Evolutionary conservation across 495 filamentous ascomycete species (phyloP).

Genomic region (Penicillium alfredii): DNA sequence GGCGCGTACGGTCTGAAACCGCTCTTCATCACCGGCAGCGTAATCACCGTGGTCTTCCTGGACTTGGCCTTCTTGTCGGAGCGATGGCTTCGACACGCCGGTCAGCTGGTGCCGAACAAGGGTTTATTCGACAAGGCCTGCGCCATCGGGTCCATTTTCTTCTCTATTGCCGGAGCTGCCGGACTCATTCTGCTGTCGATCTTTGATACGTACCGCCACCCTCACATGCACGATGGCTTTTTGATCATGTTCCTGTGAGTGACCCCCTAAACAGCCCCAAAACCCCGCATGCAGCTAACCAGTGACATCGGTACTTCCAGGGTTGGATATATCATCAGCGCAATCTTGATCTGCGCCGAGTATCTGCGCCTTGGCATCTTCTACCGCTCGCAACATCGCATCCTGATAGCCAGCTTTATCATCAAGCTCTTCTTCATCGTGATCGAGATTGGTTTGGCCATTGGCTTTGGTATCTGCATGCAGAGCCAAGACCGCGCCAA

Average conservation of each 20-base stretch:
- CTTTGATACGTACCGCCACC: constrained; percentile 72
- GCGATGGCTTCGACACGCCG: constrained; percentile 73
- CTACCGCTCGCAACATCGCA: constrained; percentile 59
- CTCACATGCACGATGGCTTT: constrained; percentile 65
- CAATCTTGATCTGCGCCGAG: constrained; percentile 80
- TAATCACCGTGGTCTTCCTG: constrained; percentile 75
- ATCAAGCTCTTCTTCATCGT: constrained; percentile 78
- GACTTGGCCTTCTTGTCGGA: constrained; percentile 77
- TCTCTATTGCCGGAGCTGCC: constrained; percentile 66
- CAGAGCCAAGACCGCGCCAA: constrained; percentile 27
- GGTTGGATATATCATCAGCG: constrained; percentile 62
- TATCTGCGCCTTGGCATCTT: constrained; percentile 77
- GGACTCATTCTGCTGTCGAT: constrained; percentile 77
- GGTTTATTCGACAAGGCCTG: constrained; percentile 62
- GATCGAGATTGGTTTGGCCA: constrained; percentile 67
- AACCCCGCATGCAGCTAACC: constrained; percentile 1
- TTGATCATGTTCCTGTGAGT: constrained; percentile 75
- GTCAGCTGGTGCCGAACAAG: constrained; percentile 65
- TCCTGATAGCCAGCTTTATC: constrained; percentile 72
- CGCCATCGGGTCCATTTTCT: constrained; percentile 60
- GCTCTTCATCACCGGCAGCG: constrained; percentile 76
- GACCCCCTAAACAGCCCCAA: not conserved
- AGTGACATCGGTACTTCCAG: constrained; percentile 16
- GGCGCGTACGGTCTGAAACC: constrained; percentile 72
- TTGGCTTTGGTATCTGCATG: constrained; percentile 49